A percentile compares a stretch with the other conserved stretches of the same genome.
These are phyloP conservation scores for Dispira simplex DNA, from an alignment of 192 early-diverging fungal species.

Conservation along the genomic window DNA sequence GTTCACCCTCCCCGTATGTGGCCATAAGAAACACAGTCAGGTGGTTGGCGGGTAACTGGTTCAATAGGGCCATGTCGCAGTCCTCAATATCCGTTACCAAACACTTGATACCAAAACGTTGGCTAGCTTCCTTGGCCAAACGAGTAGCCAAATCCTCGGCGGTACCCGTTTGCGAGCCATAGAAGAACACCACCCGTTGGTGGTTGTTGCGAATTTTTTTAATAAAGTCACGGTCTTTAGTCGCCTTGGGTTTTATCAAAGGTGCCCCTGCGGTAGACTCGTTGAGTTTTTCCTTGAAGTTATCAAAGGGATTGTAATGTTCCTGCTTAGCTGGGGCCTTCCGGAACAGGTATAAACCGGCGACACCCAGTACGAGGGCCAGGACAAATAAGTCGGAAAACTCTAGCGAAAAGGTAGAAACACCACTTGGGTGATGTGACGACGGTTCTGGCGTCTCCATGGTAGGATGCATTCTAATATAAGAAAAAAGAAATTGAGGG, in stretches of 20 bases:
- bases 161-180: constrained; percentile 97
- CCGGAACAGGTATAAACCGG: constrained; percentile 2
- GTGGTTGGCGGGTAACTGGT: constrained; percentile 43
- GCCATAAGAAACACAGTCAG: constrained; percentile 88
- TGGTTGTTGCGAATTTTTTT: constrained; percentile 31
- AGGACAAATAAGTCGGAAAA: not conserved
- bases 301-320: not conserved
- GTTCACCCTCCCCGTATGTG: constrained; percentile 94
- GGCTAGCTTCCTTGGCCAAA: constrained; percentile 68
- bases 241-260: not conserved
- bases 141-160: constrained; percentile 95
- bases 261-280: not conserved
- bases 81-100: constrained; percentile 81
- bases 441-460: not conserved
- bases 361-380: not conserved
- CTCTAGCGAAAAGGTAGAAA: not conserved
- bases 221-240: constrained; percentile 20
- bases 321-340: not conserved
- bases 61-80: constrained; percentile 77
- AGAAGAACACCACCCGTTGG: constrained; percentile 75
- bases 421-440: not conserved
- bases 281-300: not conserved
- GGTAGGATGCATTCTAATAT: not conserved
- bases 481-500: not conserved
- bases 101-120: constrained; percentile 51